These are phyloP conservation scores for Phytomonas serpens DNA, from an alignment of 208 protist genomes.

Conservation along the genomic window DNA sequence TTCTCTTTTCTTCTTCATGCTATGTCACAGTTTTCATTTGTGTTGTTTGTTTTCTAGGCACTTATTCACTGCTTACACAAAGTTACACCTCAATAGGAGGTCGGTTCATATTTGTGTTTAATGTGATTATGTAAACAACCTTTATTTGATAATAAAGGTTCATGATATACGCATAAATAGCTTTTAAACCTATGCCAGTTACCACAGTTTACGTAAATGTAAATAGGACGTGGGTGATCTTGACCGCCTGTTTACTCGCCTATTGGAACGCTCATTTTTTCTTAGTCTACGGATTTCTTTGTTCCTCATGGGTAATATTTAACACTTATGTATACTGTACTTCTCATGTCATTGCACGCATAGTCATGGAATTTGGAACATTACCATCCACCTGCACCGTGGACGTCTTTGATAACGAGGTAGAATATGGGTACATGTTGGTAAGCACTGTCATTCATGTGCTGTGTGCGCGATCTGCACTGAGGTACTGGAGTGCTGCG, in stretches of 20 bases:
- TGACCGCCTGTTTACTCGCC: neutral
- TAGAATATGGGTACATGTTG: neutral
- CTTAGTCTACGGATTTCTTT: neutral
- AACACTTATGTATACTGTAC: slow-evolving; percentile 1
- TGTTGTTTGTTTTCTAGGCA: neutral
- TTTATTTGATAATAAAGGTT: neutral
- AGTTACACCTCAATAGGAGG: neutral
- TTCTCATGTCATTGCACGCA: neutral
- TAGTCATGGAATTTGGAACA: neutral
- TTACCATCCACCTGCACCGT: neutral
- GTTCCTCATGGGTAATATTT: neutral
- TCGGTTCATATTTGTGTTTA: neutral
- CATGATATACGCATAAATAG: neutral
- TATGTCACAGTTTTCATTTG: neutral
- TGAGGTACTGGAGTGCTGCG: slow-evolving; percentile 22
- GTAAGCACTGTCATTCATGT: neutral
- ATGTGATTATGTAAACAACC: neutral
- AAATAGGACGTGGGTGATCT: neutral
- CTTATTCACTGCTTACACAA: neutral
- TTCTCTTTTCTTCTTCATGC: neutral
- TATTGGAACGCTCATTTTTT: slow-evolving; percentile 4
- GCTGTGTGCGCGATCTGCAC: neutral
- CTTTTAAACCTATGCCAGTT: neutral
- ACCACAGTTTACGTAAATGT: neutral
- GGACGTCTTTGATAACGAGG: neutral